These are phyloP conservation scores for Podaxis sp. DNA, from an alignment of 768 basidiomycete species.

Conservation along the genomic window DNA sequence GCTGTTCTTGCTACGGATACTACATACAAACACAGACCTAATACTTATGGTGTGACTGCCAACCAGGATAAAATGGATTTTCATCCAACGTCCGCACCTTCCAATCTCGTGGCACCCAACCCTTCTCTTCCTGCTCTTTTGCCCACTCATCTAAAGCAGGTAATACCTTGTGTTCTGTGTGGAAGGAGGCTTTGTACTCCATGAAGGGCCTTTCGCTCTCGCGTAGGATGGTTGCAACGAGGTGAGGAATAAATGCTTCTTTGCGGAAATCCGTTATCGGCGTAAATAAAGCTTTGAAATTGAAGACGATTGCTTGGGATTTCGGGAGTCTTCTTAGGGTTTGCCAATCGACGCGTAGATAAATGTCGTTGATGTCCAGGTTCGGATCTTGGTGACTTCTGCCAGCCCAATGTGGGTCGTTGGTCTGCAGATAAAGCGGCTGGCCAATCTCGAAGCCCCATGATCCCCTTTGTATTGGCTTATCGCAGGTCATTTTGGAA, in stretches of 20 bases:
- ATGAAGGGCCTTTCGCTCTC: constrained; percentile 35
- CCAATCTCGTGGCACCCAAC: constrained; percentile 44
- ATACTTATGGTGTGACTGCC: constrained; percentile 21
- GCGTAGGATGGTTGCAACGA: constrained; percentile 38
- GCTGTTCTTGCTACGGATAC: background rate
- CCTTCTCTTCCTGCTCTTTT: constrained; percentile 42
- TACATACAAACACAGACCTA: background rate
- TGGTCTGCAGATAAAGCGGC: constrained; percentile 39
- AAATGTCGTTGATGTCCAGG: constrained; percentile 34
- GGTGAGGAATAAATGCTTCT: constrained; percentile 44
- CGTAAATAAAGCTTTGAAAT: constrained; percentile 51
- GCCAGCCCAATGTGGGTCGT: constrained; percentile 29
- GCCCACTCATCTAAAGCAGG: constrained; percentile 44
- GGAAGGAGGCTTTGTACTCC: constrained; percentile 39
- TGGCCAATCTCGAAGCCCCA: constrained; percentile 50
- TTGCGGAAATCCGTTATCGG: constrained; percentile 36
- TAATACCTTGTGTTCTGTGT: constrained; percentile 38
- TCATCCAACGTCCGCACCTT: constrained; percentile 45
- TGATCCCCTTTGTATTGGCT: constrained; percentile 49
- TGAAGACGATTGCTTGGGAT: constrained; percentile 46
- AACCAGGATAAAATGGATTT: constrained; percentile 47
- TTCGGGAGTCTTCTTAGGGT: constrained; percentile 44
- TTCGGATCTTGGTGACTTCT: constrained; percentile 30
- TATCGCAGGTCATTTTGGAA: constrained; percentile 39
- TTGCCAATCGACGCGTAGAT: constrained; percentile 53